Evolutionary conservation across 371 early-diverging fungal genomes (phyloP), one percentile per base, ranked within the genome.

Genomic region (Rhizopus sp.): DNA sequence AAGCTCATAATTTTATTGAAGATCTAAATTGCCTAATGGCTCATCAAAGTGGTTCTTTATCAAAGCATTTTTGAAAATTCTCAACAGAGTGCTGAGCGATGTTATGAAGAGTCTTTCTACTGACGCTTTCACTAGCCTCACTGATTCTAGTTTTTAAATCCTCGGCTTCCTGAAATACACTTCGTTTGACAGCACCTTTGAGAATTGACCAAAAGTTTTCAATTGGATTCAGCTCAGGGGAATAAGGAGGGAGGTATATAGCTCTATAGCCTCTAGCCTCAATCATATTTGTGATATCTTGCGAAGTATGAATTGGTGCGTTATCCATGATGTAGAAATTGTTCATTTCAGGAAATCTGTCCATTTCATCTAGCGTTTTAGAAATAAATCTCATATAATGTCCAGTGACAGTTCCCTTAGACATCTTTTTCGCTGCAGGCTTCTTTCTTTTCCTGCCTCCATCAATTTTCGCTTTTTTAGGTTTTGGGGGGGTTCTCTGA

Each of bases 131-230:
- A 16, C 60, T 41, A 13, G 54, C 50, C 50, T 60, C 54, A 17
- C 30, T n/a, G 41, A 54, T 54, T 35, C 54, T 53, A 49, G 60
- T 60, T 23, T 49, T 47, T 12, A 54, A 59, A 10, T 59, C 54
- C 9, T 53, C 49, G 3, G 33, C 35, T 3, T 59, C 60, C 7
- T 39, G 3, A 53, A 59, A 53, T 12, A 10, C 16, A 55, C 57
- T 51, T 45, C 55, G 75, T 55, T 45, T 63, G 35, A 56, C 68
- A 63, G 35, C 53, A 64, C 3, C 55, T 65, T 35, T 72, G 60
- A 62, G 53, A 57, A 50, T 56, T 55, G 63, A 55, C 47, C 47
- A 69, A 48, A 49, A 52, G 5, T 47, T 35, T 38, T 63, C 57
- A 53, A 41, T 57, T 42, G 38, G 49, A 23, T 57, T 53, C 15